Evolutionary conservation across 305 asterid species (phyloP).

Genomic region (Withania somnifera): DNA sequence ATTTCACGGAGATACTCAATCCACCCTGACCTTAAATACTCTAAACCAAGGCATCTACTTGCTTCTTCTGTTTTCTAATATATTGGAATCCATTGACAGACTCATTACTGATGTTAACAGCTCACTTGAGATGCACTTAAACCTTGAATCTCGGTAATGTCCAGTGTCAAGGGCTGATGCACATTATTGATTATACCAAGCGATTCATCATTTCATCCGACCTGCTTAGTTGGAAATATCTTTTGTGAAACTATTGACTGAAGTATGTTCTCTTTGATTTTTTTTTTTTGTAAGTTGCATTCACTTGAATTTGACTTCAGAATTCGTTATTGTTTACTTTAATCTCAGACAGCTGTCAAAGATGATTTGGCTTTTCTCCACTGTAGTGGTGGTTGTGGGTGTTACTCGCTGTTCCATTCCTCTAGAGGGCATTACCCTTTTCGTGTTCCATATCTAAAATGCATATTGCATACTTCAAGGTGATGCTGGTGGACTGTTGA

Average conservation of each 20-base stretch:
- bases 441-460: too few relatives aligned
- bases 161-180: not conserved
- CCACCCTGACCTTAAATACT: not conserved
- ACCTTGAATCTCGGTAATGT: not conserved
- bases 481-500: not conserved
- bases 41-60: not conserved
- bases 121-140: not conserved
- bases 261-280: not conserved
- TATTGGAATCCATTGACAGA: not conserved
- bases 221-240: not conserved
- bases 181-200: not conserved
- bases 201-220: not conserved
- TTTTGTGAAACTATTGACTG: not conserved
- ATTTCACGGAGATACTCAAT: not conserved
- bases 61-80: not conserved
- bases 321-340: not conserved
- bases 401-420: not conserved
- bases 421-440: not conserved
- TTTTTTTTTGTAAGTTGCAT: not conserved
- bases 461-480: not conserved
- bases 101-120: not conserved
- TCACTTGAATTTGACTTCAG: not conserved
- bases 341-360: not conserved
- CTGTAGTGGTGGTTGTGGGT: not conserved
- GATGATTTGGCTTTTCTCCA: not conserved